A percentile compares a stretch with the other conserved stretches of the same genome.
Evolutionary conservation across 768 basidiomycete species (phyloP).

Genomic region (Lactarius pseudohatsudake): DNA sequence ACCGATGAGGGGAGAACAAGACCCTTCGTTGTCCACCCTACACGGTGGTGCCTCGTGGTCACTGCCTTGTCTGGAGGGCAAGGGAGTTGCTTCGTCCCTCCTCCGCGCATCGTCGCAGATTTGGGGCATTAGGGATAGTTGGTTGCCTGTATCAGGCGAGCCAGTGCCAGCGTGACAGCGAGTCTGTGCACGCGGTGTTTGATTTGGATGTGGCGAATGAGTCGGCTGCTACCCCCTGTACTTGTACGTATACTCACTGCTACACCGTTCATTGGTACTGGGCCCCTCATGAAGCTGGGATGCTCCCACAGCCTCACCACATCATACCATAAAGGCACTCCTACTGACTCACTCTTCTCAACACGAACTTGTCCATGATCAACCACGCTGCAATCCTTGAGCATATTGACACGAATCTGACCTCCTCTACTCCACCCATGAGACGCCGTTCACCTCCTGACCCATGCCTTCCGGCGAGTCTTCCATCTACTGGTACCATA

Average conservation of each 20-base stretch:
- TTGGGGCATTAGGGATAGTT: slow-evolving; percentile 43
- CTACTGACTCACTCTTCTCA: neutral
- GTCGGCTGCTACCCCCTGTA: neutral
- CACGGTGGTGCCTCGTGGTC: slow-evolving; percentile 22
- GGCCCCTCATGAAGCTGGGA: slow-evolving; percentile 10
- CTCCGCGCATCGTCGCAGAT: slow-evolving; percentile 53
- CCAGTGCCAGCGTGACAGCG: neutral
- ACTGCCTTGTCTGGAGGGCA: slow-evolving; percentile 24
- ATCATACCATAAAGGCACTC: neutral
- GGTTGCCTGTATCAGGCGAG: neutral
- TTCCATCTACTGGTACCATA: slow-evolving; percentile 61
- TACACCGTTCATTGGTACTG: neutral
- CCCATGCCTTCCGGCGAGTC: slow-evolving; percentile 64
- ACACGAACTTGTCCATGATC: slow-evolving; percentile 19
- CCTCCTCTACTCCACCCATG: neutral
- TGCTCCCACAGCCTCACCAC: slow-evolving; percentile 7
- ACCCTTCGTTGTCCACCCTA: slow-evolving; percentile 26
- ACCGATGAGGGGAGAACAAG: slow-evolving; percentile 25
- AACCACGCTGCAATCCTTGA: slow-evolving; percentile 25
- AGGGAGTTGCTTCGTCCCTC: slow-evolving; percentile 30
- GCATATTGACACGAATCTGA: slow-evolving; percentile 14
- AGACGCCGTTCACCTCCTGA: slow-evolving; percentile 47
- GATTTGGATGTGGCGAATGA: neutral
- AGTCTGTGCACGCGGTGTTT: neutral
- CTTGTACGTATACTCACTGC: neutral